These are phyloP conservation scores for Aspergillus sp. DNA, from an alignment of 2,329 filamentous ascomycete genomes.

Conservation along the genomic window DNA sequence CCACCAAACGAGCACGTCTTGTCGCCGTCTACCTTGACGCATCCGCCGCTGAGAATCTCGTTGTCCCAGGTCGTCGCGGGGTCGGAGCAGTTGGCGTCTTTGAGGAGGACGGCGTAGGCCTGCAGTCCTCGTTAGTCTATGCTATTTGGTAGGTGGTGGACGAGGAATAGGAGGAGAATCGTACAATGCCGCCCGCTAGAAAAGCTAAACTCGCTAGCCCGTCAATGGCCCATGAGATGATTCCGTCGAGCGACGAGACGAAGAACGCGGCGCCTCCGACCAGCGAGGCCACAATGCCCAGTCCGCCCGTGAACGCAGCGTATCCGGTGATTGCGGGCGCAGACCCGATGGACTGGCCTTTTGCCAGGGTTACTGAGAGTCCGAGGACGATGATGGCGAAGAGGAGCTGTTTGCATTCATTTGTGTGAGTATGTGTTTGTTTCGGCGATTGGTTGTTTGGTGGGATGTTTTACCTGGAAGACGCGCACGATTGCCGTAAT, in stretches of 20 bases:
- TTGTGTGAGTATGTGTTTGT: neutral
- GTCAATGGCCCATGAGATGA: constrained; percentile 21
- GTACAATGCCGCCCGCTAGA: constrained; percentile 23
- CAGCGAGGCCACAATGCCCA: constrained; percentile 20
- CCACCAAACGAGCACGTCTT: neutral
- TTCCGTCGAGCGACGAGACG: constrained; percentile 10
- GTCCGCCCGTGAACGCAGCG: constrained; percentile 20
- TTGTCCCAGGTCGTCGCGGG: constrained; percentile 12
- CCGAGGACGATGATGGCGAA: constrained; percentile 23
- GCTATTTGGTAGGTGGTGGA: too few species aligned
- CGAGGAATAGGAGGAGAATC: constrained; percentile 1
- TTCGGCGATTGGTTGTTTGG: neutral
- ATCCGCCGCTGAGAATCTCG: constrained; percentile 21
- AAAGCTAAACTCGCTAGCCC: constrained; percentile 20
- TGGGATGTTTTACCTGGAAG: neutral
- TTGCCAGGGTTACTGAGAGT: constrained; percentile 22
- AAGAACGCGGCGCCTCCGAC: constrained; percentile 17
- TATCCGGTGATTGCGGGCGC: constrained; percentile 22
- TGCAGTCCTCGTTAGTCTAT: constrained; percentile 3
- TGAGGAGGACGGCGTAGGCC: constrained; percentile 22
- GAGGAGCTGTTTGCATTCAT: neutral
- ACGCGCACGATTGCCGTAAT: neutral
- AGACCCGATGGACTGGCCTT: constrained; percentile 13
- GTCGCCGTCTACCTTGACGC: neutral
- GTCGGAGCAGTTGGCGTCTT: constrained; percentile 15